These are phyloP conservation scores for Phaeotremella skinneri DNA, from an alignment of 768 basidiomycete genomes.

Conservation along the genomic window DNA sequence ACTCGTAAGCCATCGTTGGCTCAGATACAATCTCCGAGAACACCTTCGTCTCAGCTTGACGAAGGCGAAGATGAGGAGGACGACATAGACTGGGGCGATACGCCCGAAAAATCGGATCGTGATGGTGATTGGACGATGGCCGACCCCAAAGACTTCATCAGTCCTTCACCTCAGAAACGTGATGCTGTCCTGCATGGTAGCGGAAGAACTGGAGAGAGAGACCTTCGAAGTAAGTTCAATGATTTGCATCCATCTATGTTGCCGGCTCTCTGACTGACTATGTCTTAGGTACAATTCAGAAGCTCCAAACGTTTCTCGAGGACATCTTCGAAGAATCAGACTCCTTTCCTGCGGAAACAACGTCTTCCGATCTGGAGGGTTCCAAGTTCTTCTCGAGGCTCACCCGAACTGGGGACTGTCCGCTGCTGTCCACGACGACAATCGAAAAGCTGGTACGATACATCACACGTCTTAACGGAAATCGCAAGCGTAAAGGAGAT, in stretches of 20 bases:
- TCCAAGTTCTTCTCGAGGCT: conserved; percentile 32
- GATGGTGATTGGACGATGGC: conserved; percentile 45
- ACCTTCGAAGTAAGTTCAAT: conserved; percentile 34
- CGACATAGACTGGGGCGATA: conserved; percentile 34
- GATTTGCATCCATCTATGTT: conserved; percentile 1
- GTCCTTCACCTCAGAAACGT: conserved; percentile 3
- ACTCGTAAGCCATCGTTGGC: conserved; percentile 2
- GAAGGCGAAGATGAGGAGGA: conserved; percentile 33
- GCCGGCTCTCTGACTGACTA: conserved; percentile 49
- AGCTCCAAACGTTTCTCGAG: conserved; percentile 70
- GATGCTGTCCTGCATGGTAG: conserved; percentile 23
- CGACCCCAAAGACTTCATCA: conserved; percentile 3
- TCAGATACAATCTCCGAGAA: conserved; percentile 7
- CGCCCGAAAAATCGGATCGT: conserved; percentile 17
- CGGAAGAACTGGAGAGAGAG: conserved; percentile 42
- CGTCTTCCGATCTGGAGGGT: conserved; percentile 58
- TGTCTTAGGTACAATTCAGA: conserved; percentile 58
- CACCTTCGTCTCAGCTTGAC: conserved; percentile 9
- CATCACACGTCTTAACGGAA: conserved; percentile 56
- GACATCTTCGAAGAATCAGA: conserved; percentile 85
- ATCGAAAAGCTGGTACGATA: conserved; percentile 27
- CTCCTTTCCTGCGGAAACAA: conserved; percentile 61
- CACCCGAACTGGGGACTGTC: conserved; percentile 46
- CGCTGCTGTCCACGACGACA: conserved; percentile 61
- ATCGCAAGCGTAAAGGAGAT: conserved; percentile 52